Percentiles rank a stretch among this genome's conserved stretches.
phyloP scores from a whole-genome alignment of 2,329 filamentous ascomycete genomes.

The Blastomyces silverae region DNA sequence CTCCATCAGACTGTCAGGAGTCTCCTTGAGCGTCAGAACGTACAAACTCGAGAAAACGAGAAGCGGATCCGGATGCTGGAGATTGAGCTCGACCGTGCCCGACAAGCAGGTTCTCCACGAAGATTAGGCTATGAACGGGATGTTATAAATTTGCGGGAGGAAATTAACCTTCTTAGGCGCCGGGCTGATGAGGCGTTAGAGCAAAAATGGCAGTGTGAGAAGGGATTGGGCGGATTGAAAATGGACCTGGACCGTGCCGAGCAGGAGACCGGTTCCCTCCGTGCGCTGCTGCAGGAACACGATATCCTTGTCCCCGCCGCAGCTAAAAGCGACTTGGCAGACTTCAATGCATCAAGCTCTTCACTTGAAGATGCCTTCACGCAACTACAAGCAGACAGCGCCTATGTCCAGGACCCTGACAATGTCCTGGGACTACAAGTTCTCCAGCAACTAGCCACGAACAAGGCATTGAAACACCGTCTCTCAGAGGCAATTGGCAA shows the following conservation, averaged over 20 bases:
- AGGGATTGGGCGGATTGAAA: conserved; percentile 77
- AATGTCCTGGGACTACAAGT: conserved; percentile 67
- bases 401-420: conserved; percentile 49
- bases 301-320: conserved; percentile 64
- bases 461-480: conserved; percentile 66
- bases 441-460: conserved; percentile 69
- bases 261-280: conserved; percentile 81
- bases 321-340: conserved; percentile 37
- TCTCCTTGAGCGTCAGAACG: conserved; percentile 75
- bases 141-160: conserved; percentile 68
- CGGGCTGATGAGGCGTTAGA: conserved; percentile 90
- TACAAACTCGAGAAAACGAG: conserved; percentile 73
- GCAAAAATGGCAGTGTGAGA: conserved; percentile 94
- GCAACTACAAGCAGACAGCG: conserved; percentile 62
- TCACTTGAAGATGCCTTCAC: conserved; percentile 67
- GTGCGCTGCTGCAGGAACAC: conserved; percentile 69
- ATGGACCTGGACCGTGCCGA: conserved; percentile 96
- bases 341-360: conserved; percentile 56
- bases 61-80: conserved; percentile 75
- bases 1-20: conserved; percentile 80
- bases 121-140: conserved; percentile 78
- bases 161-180: conserved; percentile 75
- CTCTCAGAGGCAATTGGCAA: conserved; percentile 72
- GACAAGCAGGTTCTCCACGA: conserved; percentile 58
- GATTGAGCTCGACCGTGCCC: conserved; percentile 66